phyloP scores from a whole-genome alignment of 108 stramenopile genomes.

The Skeletonema marinoi region DNA sequence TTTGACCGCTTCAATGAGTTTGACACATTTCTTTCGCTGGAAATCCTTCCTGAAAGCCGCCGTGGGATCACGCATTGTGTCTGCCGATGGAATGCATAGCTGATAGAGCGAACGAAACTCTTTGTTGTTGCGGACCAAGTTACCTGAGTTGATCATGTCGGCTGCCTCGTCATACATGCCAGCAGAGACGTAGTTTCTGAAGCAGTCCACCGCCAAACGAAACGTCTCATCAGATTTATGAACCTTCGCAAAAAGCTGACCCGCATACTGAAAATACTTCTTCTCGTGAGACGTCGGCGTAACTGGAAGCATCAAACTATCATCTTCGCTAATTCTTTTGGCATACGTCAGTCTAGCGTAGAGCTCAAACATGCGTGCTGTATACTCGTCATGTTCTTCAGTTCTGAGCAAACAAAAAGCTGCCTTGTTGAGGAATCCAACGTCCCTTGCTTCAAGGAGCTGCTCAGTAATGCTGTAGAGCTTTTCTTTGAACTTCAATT shows the following conservation, averaged over 20 bases:
- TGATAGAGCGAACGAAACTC: constrained; percentile 13
- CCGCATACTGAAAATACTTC: constrained; percentile 39
- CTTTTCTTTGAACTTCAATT: constrained; percentile 11
- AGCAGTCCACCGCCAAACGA: constrained; percentile 10
- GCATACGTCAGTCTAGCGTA: constrained; percentile 30
- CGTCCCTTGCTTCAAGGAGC: constrained; percentile 39
- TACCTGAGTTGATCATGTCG: constrained; percentile 9
- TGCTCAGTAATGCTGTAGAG: constrained; percentile 28
- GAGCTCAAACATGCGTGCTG: constrained; percentile 50
- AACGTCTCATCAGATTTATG: not conserved
- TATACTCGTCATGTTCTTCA: constrained; percentile 23
- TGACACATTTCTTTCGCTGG: not conserved
- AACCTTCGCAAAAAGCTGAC: constrained; percentile 22
- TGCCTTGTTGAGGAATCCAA: constrained; percentile 50
- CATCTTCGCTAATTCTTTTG: constrained; percentile 3
- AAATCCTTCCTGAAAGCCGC: constrained; percentile 5
- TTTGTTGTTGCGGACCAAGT: constrained; percentile 1
- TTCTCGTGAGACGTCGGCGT: constrained; percentile 24
- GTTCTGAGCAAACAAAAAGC: constrained; percentile 42
- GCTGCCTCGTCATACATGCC: constrained; percentile 20
- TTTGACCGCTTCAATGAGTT: not conserved
- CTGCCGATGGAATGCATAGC: not conserved
- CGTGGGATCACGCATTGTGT: constrained; percentile 11
- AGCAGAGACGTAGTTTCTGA: constrained; percentile 31
- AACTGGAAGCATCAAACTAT: not conserved